Conservation (phyloP, 1,284 basidiomycete species). For the Trichosporon sp. region DNA sequence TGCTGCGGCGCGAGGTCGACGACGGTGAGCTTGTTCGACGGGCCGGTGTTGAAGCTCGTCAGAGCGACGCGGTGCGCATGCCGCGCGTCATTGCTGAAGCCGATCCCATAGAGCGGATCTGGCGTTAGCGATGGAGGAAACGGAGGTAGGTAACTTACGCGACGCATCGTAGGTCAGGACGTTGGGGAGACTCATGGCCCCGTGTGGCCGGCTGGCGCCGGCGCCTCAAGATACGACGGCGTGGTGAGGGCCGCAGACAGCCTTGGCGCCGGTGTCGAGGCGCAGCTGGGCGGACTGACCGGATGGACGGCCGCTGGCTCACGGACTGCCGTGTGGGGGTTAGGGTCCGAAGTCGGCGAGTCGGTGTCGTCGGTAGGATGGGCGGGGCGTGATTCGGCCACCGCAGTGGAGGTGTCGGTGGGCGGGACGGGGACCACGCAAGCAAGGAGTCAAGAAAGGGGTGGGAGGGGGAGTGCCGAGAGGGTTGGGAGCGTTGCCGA, state of each 20-base stretch:
- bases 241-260: not conserved
- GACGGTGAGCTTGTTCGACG: slow-evolving; percentile 51
- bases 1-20: slow-evolving; percentile 37
- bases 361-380: too few species aligned
- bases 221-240: slow-evolving; percentile 2
- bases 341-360: not conserved
- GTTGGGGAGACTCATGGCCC: slow-evolving; percentile 37
- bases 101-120: slow-evolving; percentile 56
- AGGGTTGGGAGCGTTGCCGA: not conserved
- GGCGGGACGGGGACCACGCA: not conserved
- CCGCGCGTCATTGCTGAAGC: slow-evolving; percentile 49
- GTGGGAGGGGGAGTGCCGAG: not conserved
- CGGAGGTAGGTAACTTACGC: slow-evolving; percentile 28
- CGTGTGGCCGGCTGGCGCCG: slow-evolving; percentile 6
- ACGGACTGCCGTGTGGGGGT: not conserved
- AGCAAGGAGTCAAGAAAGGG: slow-evolving; percentile 8
- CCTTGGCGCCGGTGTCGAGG: not conserved
- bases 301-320: slow-evolving; percentile 9
- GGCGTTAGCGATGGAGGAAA: slow-evolving; percentile 18
- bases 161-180: slow-evolving; percentile 39
- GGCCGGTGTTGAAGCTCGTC: slow-evolving; percentile 47
- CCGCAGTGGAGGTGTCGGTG: not conserved
- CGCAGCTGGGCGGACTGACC: not conserved
- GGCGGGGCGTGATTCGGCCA: not conserved
- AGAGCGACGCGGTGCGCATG: slow-evolving; percentile 52